Percentiles rank a stretch among this genome's conserved stretches.
Evolutionary conservation across 768 basidiomycete species (phyloP).

Genomic region (Lentinula sp.): DNA sequence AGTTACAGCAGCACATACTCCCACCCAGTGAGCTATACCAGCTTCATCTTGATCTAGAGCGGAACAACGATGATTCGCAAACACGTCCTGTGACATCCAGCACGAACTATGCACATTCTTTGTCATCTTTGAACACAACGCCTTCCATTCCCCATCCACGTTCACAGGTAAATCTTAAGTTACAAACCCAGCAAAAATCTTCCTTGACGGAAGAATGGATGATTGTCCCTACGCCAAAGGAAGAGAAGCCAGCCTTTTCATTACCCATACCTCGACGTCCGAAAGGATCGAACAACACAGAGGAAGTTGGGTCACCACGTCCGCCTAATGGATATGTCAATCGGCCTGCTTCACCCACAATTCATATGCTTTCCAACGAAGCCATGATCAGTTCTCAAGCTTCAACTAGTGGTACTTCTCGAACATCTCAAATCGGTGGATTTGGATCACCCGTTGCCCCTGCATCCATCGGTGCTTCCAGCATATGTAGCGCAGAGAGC

Average conservation of each 20-base stretch:
- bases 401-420: neutral
- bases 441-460: neutral
- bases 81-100: neutral
- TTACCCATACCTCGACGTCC: constrained; percentile 34
- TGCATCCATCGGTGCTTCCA: constrained; percentile 13
- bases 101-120: neutral
- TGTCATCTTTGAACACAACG: neutral
- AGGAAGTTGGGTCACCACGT: neutral
- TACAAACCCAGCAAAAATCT: neutral
- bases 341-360: constrained; percentile 30
- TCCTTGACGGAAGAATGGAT: constrained; percentile 23
- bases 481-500: neutral
- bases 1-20: constrained; percentile 39
- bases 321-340: neutral
- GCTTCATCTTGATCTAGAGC: constrained; percentile 22
- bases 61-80: neutral
- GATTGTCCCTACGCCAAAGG: constrained; percentile 25
- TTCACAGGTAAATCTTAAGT: neutral
- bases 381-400: constrained; percentile 41
- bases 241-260: constrained; percentile 23
- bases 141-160: neutral
- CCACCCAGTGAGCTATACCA: constrained; percentile 49
- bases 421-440: neutral
- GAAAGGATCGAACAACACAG: neutral
- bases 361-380: constrained; percentile 44